Evolutionary conservation across 2,329 filamentous ascomycete genomes (phyloP).

Genomic region (Tolypocladium album): DNA sequence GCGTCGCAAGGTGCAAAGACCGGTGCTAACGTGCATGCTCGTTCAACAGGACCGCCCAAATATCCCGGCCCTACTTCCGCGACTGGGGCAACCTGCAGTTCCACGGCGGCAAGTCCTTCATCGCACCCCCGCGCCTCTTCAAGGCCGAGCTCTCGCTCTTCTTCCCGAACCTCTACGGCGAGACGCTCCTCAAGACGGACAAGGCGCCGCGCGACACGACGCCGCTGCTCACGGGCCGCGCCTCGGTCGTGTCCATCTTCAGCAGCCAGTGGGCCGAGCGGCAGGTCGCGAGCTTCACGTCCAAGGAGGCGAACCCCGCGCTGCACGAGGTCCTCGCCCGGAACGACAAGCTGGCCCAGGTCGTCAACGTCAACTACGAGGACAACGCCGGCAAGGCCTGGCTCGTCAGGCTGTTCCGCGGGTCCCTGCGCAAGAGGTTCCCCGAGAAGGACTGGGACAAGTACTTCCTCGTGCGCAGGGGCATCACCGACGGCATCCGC

Average conservation of each 20-base stretch:
- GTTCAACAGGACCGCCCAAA: constrained; percentile 57
- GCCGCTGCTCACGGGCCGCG: constrained; percentile 56
- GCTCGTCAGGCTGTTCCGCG: constrained; percentile 46
- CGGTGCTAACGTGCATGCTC: not conserved
- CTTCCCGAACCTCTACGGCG: constrained; percentile 85
- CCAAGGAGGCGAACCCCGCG: constrained; percentile 54
- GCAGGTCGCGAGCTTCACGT: constrained; percentile 65
- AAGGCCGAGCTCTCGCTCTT: constrained; percentile 71
- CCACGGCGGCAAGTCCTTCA: constrained; percentile 85
- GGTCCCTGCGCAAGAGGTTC: constrained; percentile 38
- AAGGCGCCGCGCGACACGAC: constrained; percentile 58
- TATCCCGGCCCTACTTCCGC: constrained; percentile 85
- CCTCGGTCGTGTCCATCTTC: constrained; percentile 73
- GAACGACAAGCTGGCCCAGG: constrained; percentile 50
- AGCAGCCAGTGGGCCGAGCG: constrained; percentile 76
- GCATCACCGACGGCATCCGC: constrained; percentile 48
- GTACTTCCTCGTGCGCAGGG: constrained; percentile 51
- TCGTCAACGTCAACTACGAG: constrained; percentile 82
- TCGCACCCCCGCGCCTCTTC: constrained; percentile 77
- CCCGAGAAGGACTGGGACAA: constrained; percentile 42
- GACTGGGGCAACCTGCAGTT: constrained; percentile 81
- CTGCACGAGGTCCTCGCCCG: constrained; percentile 50
- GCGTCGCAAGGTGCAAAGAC: not conserved
- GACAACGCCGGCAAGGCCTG: constrained; percentile 60
- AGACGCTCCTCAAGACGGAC: constrained; percentile 55